Evolutionary conservation across 108 stramenopile species (phyloP).

Genomic region (Stephanodiscus triporus): DNA sequence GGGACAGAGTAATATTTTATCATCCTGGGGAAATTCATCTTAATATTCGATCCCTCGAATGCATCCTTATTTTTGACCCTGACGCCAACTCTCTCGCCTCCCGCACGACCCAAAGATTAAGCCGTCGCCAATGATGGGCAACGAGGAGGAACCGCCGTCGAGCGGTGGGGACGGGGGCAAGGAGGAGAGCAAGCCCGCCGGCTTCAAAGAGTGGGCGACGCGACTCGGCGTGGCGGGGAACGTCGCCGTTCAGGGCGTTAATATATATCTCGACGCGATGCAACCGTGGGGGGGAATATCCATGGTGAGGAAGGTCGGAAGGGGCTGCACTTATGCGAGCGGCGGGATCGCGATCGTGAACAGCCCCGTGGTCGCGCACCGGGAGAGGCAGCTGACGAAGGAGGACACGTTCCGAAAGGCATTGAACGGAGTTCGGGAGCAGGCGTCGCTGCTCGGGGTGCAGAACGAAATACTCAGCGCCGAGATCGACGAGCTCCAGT

Average conservation of each 20-base stretch:
- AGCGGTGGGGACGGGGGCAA: neutral
- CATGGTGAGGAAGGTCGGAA: neutral
- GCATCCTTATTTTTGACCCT: too few relatives aligned
- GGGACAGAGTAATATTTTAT: too few relatives aligned
- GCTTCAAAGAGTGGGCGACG: conserved; percentile 18
- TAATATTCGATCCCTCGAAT: too few relatives aligned
- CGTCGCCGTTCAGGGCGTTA: conserved; percentile 24
- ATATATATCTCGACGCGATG: conserved; percentile 4
- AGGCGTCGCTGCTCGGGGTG: conserved; percentile 26
- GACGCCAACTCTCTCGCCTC: too few relatives aligned
- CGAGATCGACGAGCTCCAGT: conserved; percentile 48
- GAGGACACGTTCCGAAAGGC: conserved; percentile 49
- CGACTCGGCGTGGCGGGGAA: conserved; percentile 27
- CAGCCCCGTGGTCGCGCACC: conserved; percentile 31
- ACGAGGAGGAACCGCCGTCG: neutral
- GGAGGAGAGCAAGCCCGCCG: conserved; percentile 23
- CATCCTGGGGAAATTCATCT: too few relatives aligned
- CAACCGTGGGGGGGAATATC: neutral
- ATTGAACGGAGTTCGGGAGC: conserved; percentile 42
- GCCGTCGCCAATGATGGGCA: neutral
- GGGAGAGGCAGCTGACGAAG: conserved; percentile 38
- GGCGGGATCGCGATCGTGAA: conserved; percentile 30
- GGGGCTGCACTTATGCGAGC: conserved; percentile 15
- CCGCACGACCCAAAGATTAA: too few relatives aligned
- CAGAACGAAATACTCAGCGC: conserved; percentile 41